Conservation (phyloP, 2,329 filamentous ascomycete species). For the Nakataea oryzae region DNA sequence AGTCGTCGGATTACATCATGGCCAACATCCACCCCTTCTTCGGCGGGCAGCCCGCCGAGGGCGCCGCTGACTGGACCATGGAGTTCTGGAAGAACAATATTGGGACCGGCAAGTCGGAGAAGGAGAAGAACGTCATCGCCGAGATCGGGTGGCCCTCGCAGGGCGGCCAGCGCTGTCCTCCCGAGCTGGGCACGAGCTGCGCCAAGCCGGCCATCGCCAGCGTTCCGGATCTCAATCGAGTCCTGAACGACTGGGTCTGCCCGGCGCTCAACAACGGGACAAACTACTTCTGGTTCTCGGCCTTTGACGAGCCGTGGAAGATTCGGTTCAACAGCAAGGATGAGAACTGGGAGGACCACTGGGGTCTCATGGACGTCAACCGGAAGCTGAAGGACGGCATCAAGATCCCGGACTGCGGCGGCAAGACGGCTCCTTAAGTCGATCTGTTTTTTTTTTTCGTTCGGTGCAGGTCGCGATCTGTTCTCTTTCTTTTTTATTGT, state of each 20-base stretch:
- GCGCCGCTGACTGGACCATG: slow-evolving; percentile 72
- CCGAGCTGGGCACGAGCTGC: slow-evolving; percentile 39
- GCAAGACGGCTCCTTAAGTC: slow-evolving; percentile 39
- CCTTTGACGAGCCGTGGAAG: slow-evolving; percentile 97
- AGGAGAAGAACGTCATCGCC: slow-evolving; percentile 65
- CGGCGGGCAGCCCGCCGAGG: slow-evolving; percentile 57
- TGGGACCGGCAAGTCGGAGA: slow-evolving; percentile 49
- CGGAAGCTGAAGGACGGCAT: slow-evolving; percentile 76
- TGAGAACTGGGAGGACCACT: slow-evolving; percentile 87
- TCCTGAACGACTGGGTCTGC: slow-evolving; percentile 82
- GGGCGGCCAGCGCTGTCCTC: slow-evolving; percentile 71
- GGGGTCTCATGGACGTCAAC: slow-evolving; percentile 82
- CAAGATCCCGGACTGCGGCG: slow-evolving; percentile 78
- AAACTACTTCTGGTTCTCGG: slow-evolving; percentile 95
- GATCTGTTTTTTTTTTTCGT: neutral
- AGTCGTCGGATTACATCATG: slow-evolving; percentile 79
- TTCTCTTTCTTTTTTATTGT: neutral
- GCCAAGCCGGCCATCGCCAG: slow-evolving; percentile 64
- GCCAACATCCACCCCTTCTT: slow-evolving; percentile 97
- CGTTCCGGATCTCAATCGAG: slow-evolving; percentile 70
- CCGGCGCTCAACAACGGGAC: slow-evolving; percentile 69
- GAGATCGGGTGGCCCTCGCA: slow-evolving; percentile 86
- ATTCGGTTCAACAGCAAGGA: slow-evolving; percentile 54
- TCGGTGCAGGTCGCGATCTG: neutral
- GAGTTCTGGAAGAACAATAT: slow-evolving; percentile 70